phyloP scores from a whole-genome alignment of 257 asterid species.

The Solanum gandarillasii region DNA sequence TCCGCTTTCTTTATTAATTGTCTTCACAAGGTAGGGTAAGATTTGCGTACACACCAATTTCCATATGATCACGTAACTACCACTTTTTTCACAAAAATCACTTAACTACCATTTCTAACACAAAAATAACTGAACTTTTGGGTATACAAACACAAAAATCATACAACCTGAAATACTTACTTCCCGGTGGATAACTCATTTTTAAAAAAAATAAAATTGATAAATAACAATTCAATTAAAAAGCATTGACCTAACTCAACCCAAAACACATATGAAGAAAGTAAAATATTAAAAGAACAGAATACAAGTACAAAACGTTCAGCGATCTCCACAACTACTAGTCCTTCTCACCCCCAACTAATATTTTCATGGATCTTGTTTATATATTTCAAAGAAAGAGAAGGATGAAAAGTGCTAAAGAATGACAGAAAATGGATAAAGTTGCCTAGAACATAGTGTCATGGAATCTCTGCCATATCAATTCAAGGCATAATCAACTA shows the following conservation, averaged over 20 bases:
- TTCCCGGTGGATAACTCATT: background rate
- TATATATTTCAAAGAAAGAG: too few species aligned
- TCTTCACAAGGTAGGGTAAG: background rate
- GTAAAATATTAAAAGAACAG: background rate
- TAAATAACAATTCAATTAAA: background rate
- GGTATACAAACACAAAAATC: background rate
- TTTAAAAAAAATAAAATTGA: too few species aligned
- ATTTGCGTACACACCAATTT: too few species aligned
- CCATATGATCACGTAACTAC: background rate
- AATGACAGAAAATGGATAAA: too few species aligned
- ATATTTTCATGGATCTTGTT: too few species aligned
- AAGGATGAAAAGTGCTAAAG: too few species aligned
- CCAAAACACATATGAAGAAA: background rate
- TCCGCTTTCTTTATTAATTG: background rate
- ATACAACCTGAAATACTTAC: background rate
- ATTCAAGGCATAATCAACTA: too few species aligned
- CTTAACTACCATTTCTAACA: background rate
- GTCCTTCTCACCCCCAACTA: too few species aligned
- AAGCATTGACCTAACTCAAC: background rate
- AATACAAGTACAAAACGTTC: background rate
- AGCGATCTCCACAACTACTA: too few species aligned
- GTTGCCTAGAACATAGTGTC: too few species aligned
- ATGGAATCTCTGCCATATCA: too few species aligned
- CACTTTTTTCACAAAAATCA: background rate
- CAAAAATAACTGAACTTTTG: too few species aligned